Evolutionary conservation across 371 early-diverging fungal genomes (phyloP).

Genomic region (Conidiobolus incongruus): DNA sequence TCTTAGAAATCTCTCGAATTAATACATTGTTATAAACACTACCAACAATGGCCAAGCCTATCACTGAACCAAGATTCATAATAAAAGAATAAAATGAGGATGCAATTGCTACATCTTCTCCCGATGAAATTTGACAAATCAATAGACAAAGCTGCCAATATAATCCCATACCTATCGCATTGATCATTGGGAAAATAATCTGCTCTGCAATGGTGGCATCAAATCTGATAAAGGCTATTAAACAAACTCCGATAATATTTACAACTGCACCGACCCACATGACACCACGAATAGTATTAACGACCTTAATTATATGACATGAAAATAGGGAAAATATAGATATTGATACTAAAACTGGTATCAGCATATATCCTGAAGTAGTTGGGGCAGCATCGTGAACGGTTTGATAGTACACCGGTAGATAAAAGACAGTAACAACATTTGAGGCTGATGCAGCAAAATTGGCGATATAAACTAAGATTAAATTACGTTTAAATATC

Average conservation of each 20-base stretch:
- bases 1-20: too few species aligned
- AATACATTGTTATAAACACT: too few species aligned
- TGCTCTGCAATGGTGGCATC: slow-evolving; percentile 16
- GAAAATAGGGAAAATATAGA: slow-evolving; percentile 11
- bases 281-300: slow-evolving; percentile 2
- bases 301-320: slow-evolving; percentile 14
- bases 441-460: slow-evolving; percentile 43
- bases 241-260: slow-evolving; percentile 16
- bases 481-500: slow-evolving; percentile 17
- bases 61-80: too few species aligned
- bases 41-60: too few species aligned
- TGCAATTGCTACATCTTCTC: too few species aligned
- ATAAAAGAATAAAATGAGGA: too few species aligned
- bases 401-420: slow-evolving; percentile 30
- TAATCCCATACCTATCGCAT: too few species aligned
- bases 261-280: slow-evolving; percentile 11
- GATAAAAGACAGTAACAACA: slow-evolving; percentile 42
- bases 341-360: slow-evolving; percentile 28
- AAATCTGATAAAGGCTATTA: slow-evolving; percentile 19
- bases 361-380: slow-evolving; percentile 31
- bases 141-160: too few species aligned
- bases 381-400: slow-evolving; percentile 15
- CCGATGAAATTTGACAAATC: too few species aligned
- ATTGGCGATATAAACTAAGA: slow-evolving; percentile 14
- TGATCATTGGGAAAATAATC: slow-evolving; percentile 24